Conservation (phyloP, 2,329 filamentous ascomycete species). For the Ceratocystiopsis brevicomis region DNA sequence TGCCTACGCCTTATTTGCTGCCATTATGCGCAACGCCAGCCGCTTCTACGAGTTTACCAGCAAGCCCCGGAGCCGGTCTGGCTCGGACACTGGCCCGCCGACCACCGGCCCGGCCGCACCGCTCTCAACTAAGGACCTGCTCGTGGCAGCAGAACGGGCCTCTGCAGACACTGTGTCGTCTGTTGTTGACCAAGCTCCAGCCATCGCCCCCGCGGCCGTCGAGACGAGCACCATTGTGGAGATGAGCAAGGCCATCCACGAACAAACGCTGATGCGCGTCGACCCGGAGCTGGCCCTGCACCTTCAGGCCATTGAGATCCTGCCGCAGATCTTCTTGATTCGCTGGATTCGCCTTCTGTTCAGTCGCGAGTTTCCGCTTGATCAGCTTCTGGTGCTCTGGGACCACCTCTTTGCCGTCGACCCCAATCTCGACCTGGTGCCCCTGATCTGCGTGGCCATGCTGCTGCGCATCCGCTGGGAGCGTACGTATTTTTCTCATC, state of each 20-base stretch:
- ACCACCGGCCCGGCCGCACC: background rate
- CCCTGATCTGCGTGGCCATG: slow-evolving; percentile 89
- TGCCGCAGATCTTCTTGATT: slow-evolving; percentile 94
- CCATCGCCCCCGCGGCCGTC: slow-evolving; percentile 9
- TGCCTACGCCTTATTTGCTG: slow-evolving; percentile 66
- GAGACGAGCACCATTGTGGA: slow-evolving; percentile 52
- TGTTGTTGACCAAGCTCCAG: background rate
- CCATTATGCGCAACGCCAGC: slow-evolving; percentile 74
- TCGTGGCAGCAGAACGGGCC: background rate
- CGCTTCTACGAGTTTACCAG: slow-evolving; percentile 60
- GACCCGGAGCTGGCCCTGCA: slow-evolving; percentile 36
- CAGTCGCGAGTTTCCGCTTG: slow-evolving; percentile 80
- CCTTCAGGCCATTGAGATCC: slow-evolving; percentile 63
- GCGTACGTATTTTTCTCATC: slow-evolving; percentile 29
- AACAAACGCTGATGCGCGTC: slow-evolving; percentile 48
- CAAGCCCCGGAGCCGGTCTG: no score
- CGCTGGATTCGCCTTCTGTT: slow-evolving; percentile 91
- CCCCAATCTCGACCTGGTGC: slow-evolving; percentile 58
- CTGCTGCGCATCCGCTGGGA: slow-evolving; percentile 81
- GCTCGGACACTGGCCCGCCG: slow-evolving; percentile 8
- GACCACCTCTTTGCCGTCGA: slow-evolving; percentile 82
- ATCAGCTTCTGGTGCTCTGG: slow-evolving; percentile 71
- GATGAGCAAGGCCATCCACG: slow-evolving; percentile 72
- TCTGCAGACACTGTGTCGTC: background rate
- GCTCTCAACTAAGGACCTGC: no score